Base-by-base conservation (phyloP, 805 yeast genomes). In the Cyberlindnera euphorbiae region DNA sequence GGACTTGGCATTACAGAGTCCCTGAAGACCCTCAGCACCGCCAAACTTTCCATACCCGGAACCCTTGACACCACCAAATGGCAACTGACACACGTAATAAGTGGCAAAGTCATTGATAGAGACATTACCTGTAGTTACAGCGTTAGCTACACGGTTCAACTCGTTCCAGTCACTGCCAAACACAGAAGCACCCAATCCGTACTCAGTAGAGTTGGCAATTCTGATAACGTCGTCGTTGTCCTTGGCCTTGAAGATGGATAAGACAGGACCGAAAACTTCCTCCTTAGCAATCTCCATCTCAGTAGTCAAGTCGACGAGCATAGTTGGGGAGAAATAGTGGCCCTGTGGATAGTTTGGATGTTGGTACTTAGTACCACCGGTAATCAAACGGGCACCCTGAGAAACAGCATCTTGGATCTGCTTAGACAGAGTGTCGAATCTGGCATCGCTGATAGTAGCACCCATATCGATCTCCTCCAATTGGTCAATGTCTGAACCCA, bases 41-140 rank as follows among this genome's bases (percentile, higher is more conserved):
- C 96, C 96, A 65, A 93, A 93, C 58, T 90, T 90, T 39, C 98
- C 98, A 55, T 88, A 93, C 0, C 99, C 99, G 6, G 95, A 83
- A 30, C 88, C 93, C 48, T 80, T 80, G 18, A 75, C 75, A 21
- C 99, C 99, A 36, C 99, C 99, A 63, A 93, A 93, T 22, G 99
- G 99, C 49, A 93, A 69, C 62, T 93, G 98, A 48, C 96, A 89
- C 24, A 93, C 86, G 54, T 89, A 87, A 55, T 79, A 93, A 0
- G 97, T 90, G 7, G 97, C 99, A 67, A 93, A 93, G 64, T 93
- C 99, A 59, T 93, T 93, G 44, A 93, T 85, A 8, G 98, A 96
- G 31, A 93, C 95, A 55, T 89, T 93, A 17, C 98, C 99, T 28
- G 89, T 73, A 25, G 77, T 71, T 48, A 93, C 60, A 8, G 63